Evolutionary conservation across 176 grass and related monocot species (phyloP).

Genomic region (Saccharum officinarum): DNA sequence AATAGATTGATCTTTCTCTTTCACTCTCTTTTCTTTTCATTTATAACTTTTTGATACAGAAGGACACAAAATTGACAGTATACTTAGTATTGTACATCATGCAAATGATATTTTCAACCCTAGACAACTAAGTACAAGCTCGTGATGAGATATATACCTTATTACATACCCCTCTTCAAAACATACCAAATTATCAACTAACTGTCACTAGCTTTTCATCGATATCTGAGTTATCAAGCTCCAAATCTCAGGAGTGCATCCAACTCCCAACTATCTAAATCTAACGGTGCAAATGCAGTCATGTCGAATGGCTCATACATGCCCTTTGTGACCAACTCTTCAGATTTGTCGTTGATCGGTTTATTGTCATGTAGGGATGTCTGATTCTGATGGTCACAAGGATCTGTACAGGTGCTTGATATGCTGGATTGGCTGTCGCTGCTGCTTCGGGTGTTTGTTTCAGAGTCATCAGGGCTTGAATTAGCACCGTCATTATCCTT

Average conservation of each 20-base stretch:
- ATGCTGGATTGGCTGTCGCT: background rate
- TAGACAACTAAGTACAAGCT: background rate
- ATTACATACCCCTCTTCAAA: background rate
- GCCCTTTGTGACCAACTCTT: background rate
- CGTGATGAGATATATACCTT: background rate
- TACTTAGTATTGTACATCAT: background rate
- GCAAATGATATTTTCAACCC: background rate
- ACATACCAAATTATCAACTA: background rate
- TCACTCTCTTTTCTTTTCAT: background rate
- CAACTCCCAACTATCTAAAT: slow-evolving; percentile 17
- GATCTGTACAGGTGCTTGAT: background rate
- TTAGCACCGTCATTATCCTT: background rate
- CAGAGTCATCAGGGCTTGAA: background rate
- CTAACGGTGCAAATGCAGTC: background rate
- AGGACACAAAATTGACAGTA: background rate
- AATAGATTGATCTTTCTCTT: background rate
- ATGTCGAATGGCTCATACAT: background rate
- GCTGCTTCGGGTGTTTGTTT: background rate
- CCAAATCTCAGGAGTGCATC: background rate
- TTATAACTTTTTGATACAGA: background rate
- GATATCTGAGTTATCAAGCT: background rate
- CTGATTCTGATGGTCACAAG: background rate
- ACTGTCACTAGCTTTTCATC: background rate
- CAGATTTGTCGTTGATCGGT: background rate
- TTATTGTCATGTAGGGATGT: background rate